Evolutionary conservation across 805 yeast species (phyloP), one percentile per base, ranked within the genome.

Genomic region (Kodamaea hsintzibuensis): DNA sequence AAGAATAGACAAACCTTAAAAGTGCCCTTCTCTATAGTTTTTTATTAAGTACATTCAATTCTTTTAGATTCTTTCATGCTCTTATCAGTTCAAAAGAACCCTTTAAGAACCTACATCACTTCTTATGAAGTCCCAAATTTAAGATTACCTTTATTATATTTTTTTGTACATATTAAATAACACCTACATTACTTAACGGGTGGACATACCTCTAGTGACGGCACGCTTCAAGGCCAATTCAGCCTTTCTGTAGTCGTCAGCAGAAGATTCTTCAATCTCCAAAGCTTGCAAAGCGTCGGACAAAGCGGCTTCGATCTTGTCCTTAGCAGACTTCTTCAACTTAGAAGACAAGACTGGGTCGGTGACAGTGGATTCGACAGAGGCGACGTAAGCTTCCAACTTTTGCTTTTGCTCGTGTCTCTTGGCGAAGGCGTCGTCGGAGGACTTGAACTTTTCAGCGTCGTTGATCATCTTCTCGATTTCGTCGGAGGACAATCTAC

Each of bases 391-490:
- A 70, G 98, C 91, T 85, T 93, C 99, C 77, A 93, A 88, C 84
- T 91, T 92, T 84, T 93, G 98, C 84, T 92, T 93, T 75, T 96
- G 95, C 86, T 95, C 98, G 83, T 93, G 98, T 78, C 88, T 88
- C 92, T 92, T 93, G 81, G 98, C 96, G 89, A 93, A 95, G 71
- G 96, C 97, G 76, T 93, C 98, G 80, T 93, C 99, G 69, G 96
- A 89, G 73, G 93, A 83, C 91, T 93, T 93, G 96, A 91, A 76
- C 66, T 76, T 76, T 68, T 76, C 80, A 63, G 80, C 80, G 65
- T 76, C 80, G 59, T 65, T 62, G 63, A 76, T 75, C 80, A 76
- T 76, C 72, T 75, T 71, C 70, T 76, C 80, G 63, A 76, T 76
- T 70, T 76, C 80, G 56, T 75, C 80, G 61, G 78, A 69, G 39